These are phyloP conservation scores for Saccharomycopsis sp. DNA, from an alignment of 805 yeast genomes.

Conservation along the genomic window DNA sequence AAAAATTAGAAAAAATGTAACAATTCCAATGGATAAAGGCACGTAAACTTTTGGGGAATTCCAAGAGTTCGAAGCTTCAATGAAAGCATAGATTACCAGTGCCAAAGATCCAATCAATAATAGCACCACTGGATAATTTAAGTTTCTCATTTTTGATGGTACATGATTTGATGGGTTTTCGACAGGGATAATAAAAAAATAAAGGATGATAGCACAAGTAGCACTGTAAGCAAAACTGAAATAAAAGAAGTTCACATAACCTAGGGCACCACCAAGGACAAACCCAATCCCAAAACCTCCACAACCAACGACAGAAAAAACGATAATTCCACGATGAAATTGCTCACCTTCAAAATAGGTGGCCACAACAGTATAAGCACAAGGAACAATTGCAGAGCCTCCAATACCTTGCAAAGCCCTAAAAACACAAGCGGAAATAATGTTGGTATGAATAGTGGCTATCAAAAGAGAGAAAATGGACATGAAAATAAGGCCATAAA, in stretches of 20 bases:
- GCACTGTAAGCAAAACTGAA: conserved; percentile 18
- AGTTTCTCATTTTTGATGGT: conserved; percentile 20
- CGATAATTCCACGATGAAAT: conserved; percentile 22
- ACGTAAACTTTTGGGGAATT: conserved; percentile 30
- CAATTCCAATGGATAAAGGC: conserved; percentile 30
- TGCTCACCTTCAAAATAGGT: conserved; percentile 23
- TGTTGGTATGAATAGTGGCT: conserved; percentile 27
- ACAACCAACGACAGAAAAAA: conserved; percentile 23
- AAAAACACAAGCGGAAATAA: conserved; percentile 29
- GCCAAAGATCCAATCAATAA: conserved; percentile 27
- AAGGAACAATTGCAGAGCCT: conserved; percentile 33
- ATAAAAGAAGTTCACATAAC: conserved; percentile 11
- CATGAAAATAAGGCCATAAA: conserved; percentile 20
- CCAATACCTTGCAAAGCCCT: conserved; percentile 37
- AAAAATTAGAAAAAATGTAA: conserved; percentile 22
- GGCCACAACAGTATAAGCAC: conserved; percentile 26
- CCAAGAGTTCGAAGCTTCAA: conserved; percentile 37
- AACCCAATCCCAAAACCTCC: conserved; percentile 18
- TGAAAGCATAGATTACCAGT: conserved; percentile 32
- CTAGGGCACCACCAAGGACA: conserved; percentile 16
- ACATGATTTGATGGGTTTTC: conserved; percentile 21
- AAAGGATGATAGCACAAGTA: conserved; percentile 19
- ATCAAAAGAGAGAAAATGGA: conserved; percentile 25
- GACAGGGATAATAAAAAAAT: conserved; percentile 24
- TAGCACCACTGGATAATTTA: conserved; percentile 29